Evolutionary conservation across 2,329 filamentous ascomycete genomes (phyloP), one percentile per base, ranked within the genome.

Genomic region (Cadophora luteo-olivacea): DNA sequence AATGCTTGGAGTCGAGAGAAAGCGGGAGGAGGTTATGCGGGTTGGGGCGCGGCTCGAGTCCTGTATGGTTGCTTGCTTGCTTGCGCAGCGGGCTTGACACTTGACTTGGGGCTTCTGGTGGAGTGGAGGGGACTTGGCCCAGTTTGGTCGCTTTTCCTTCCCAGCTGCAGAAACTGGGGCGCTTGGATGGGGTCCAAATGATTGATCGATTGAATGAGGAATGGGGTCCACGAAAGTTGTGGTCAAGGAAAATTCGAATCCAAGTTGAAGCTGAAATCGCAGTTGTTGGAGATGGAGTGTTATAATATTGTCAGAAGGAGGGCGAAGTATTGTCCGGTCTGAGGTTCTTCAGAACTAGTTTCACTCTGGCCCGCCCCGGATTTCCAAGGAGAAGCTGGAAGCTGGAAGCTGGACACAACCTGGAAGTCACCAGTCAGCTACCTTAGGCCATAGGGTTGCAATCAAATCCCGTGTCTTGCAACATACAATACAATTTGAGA

Each of bases 51-150:
- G 66, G 48, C 45, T 61, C 11, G 63, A 49, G 19, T 58, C 45
- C 36, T 38, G 36, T 41, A 4, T 48, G 57, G 57, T 32, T 61
- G 36, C 36, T 61, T 32, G 38, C 60, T 48, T 62, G 60, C 38
- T 25, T 60, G 60, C 36, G 58, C 36, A 48, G 58, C 33, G 61
- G 36, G n/a, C 61, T 61, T 41, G 51, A 48, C 60, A n/a, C 61
- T 61, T 24, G 41, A 48, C 60, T 36, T 32, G 58, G 36, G 38
- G 22, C 4, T 32, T 48, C 5, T 32, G 36, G 38, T 48, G 36
- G 24, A 51, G 60, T 48, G 29, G 64, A 32, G 24, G 55, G 57
- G 48, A 33, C 68, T 70, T 70, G 63, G 19, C 66, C 66, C n/a
- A 38, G 25, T 60, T 61, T 54, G 65, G 62, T 54, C 32, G 33